phyloP scores from a whole-genome alignment of 192 early-diverging fungal species.

The Backusella morwellensis region DNA sequence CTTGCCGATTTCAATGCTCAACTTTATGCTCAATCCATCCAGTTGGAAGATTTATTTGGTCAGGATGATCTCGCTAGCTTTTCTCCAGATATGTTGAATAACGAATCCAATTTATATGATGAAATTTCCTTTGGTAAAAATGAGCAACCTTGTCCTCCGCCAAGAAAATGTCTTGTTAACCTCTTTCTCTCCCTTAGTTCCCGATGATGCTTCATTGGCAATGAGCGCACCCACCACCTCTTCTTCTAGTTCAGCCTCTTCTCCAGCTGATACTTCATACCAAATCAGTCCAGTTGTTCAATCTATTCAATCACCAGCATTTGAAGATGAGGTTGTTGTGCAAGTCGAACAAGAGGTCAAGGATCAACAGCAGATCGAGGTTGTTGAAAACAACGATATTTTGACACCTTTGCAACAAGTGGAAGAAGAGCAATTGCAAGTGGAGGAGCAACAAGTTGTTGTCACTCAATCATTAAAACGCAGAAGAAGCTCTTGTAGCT shows the following conservation, averaged over 20 bases:
- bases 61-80: slow-evolving; percentile 20
- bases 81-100: background rate
- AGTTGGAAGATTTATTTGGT: slow-evolving; percentile 31
- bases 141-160: no score
- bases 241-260: slow-evolving; percentile 12
- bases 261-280: slow-evolving; percentile 1
- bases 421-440: background rate
- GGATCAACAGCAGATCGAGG: background rate
- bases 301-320: background rate
- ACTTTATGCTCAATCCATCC: slow-evolving; percentile 25
- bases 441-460: background rate
- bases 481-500: slow-evolving; percentile 21
- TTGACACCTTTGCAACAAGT: background rate
- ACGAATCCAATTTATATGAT: slow-evolving; percentile 27
- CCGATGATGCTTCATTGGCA: slow-evolving; percentile 1
- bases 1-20: slow-evolving; percentile 21
- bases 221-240: slow-evolving; percentile 17
- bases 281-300: slow-evolving; percentile 6
- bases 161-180: background rate
- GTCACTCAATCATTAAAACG: background rate
- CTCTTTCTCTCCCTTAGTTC: background rate
- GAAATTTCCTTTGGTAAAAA: slow-evolving; percentile 35
- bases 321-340: background rate
- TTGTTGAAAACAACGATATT: background rate
- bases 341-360: background rate